These are phyloP conservation scores for Jackrogersella minutella DNA, from an alignment of 495 filamentous ascomycete genomes.

Conservation along the genomic window DNA sequence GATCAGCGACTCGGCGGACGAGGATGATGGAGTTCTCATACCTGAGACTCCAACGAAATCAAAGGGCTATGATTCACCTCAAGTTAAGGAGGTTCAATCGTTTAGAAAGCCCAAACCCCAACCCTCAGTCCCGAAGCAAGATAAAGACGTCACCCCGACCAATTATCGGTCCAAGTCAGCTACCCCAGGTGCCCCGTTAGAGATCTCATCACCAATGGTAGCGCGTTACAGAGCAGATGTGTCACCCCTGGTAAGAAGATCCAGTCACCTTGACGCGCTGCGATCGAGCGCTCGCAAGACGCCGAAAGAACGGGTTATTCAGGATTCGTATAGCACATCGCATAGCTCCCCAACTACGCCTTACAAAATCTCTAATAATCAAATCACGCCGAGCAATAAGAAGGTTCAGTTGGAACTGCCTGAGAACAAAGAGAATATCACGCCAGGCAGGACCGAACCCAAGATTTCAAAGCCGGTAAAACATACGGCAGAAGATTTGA, in stretches of 20 bases:
- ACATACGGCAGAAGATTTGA: slow-evolving; percentile 14
- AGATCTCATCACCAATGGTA: slow-evolving; percentile 51
- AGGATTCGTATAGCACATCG: slow-evolving; percentile 51
- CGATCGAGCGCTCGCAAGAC: slow-evolving; percentile 38
- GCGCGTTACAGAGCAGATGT: slow-evolving; percentile 32
- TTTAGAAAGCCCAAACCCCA: slow-evolving; percentile 1
- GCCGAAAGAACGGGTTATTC: slow-evolving; percentile 46
- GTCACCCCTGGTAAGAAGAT: slow-evolving; percentile 51
- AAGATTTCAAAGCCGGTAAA: slow-evolving; percentile 32
- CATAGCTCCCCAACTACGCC: slow-evolving; percentile 35
- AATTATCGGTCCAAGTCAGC: slow-evolving; percentile 47
- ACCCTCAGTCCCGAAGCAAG: slow-evolving; percentile 33
- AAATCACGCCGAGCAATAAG: slow-evolving; percentile 35
- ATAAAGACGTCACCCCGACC: slow-evolving; percentile 47
- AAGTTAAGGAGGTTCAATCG: slow-evolving; percentile 4
- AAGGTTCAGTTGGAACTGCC: slow-evolving; percentile 32
- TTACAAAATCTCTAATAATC: slow-evolving; percentile 4
- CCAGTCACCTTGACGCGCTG: slow-evolving; percentile 46
- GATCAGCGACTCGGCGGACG: slow-evolving; percentile 49
- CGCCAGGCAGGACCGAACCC: slow-evolving; percentile 35
- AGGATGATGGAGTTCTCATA: slow-evolving; percentile 34
- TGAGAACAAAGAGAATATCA: slow-evolving; percentile 44
- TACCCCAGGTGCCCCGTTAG: slow-evolving; percentile 48
- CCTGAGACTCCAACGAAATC: slow-evolving; percentile 37
- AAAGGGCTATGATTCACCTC: not conserved